A percentile compares a stretch with the other conserved stretches of the same genome.
These are phyloP conservation scores for Podospora pseudoanserina DNA, from an alignment of 495 filamentous ascomycete species.

Conservation along the genomic window DNA sequence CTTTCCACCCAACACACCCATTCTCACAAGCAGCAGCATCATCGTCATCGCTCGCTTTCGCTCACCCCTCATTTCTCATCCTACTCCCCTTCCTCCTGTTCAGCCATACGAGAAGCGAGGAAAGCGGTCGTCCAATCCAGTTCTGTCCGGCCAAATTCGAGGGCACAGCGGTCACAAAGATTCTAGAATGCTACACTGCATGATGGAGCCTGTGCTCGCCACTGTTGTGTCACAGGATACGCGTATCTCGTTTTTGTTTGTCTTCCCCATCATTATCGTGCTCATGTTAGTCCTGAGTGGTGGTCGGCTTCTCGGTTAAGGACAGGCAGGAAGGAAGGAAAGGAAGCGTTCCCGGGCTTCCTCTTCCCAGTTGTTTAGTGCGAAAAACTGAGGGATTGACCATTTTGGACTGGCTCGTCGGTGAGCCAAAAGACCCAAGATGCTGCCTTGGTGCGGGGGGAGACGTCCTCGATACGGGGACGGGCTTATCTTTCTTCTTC, in stretches of 20 bases:
- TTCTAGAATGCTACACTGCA: not conserved
- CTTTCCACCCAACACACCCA: not conserved
- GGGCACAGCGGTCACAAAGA: not conserved
- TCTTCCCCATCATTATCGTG: no score
- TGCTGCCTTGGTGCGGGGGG: not conserved
- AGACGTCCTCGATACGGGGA: not conserved
- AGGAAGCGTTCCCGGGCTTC: not conserved
- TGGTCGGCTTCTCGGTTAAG: not conserved
- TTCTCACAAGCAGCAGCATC: not conserved
- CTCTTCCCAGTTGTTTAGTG: not conserved
- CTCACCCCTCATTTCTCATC: not conserved
- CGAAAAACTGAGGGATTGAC: no score
- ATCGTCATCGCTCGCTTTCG: not conserved
- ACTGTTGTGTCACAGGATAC: not conserved
- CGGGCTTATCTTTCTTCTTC: not conserved
- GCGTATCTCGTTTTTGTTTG: not conserved
- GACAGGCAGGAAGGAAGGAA: not conserved
- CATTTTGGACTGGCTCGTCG: not conserved
- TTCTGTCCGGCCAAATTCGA: not conserved
- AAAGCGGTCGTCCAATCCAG: not conserved
- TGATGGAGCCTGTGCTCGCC: not conserved
- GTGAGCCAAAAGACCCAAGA: not conserved
- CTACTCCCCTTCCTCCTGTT: not conserved
- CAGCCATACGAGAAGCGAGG: not conserved
- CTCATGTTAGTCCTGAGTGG: no score